Base-by-base conservation (phyloP, 129 eudicot genomes). In the Scalesia atractyloides region DNA sequence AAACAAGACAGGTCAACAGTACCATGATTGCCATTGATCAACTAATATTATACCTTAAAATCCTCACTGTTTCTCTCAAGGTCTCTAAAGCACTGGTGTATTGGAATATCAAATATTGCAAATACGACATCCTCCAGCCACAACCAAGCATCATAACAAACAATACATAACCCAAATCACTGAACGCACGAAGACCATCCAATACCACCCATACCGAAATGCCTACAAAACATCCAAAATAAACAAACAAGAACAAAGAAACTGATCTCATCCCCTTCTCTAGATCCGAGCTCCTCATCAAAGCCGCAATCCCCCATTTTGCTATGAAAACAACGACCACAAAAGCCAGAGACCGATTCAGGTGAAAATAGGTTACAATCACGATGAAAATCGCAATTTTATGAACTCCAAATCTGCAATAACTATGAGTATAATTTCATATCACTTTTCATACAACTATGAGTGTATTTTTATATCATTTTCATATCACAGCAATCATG, bases 1-100 rank as follows among this genome's bases (percentile, higher is more conserved):
- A 84, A 39, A 91, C 89, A 34, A 97, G 99, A 51, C 96, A 95
- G 20, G 90, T 90, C 67, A 90, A 64, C 15, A 91, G 19, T 0
- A 88, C 86, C 5, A 88, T 84, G 26, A 95, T 90, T 6, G 86
- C 81, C 86, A 90, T 77, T 46, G 90, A 91, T 5, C 94, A 96
- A 2, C 80, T 39, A 1, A 80, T 52, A 80, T 88, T 95, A 70
- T 77, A 91, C 76, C 97, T 80, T 37, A 37, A 3, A 3, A 37
- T 37, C 7, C 7, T 37, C 7, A 5, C 7, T 37, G 43, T 24
- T 24, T 24, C 26, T 24, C 26, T 24, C 26, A 24, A 24, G 26
- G 2, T 24, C 2, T 24, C 26, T 24, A 24, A 24, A 24, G 26
- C 26, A 24, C 2, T 24, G n/a, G 26, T 24, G 1, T 24, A 24